Evolutionary conservation across 257 asterid genomes (phyloP).

Genomic region (Henckelia pumila): DNA sequence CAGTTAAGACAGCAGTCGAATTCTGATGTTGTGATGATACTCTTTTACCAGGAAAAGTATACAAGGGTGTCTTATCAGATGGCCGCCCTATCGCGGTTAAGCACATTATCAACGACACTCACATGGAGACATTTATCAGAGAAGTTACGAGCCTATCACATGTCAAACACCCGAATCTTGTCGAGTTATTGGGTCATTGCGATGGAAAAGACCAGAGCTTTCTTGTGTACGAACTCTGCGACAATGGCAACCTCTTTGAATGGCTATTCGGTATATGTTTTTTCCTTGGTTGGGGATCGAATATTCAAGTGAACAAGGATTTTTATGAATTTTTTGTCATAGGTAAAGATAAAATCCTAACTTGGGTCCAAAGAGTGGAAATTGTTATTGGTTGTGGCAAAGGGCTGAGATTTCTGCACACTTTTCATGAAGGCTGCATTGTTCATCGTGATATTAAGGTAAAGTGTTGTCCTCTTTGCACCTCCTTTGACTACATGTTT

Average conservation of each 20-base stretch:
- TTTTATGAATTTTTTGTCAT: neutral
- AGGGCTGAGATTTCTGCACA: conserved; percentile 73
- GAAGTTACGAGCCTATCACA: conserved; percentile 80
- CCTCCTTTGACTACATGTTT: neutral
- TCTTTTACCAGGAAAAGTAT: conserved; percentile 59
- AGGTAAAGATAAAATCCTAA: conserved; percentile 56
- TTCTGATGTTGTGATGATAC: conserved; percentile 7
- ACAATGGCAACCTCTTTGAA: conserved; percentile 75
- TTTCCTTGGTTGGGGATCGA: neutral
- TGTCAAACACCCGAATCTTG: conserved; percentile 75
- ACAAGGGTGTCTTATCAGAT: conserved; percentile 52
- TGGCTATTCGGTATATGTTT: conserved; percentile 63
- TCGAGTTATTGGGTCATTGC: conserved; percentile 61
- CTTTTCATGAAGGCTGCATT: conserved; percentile 66
- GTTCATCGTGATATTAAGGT: conserved; percentile 87
- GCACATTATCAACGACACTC: conserved; percentile 74
- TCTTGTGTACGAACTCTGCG: conserved; percentile 73
- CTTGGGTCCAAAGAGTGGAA: conserved; percentile 66
- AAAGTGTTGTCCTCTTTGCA: neutral
- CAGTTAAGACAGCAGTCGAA: neutral
- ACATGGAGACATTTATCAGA: conserved; percentile 74
- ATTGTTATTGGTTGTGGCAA: conserved; percentile 66
- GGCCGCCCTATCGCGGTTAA: conserved; percentile 60
- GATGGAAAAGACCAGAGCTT: conserved; percentile 75
- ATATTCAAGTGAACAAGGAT: neutral